Conservation (phyloP, 345 rosid species). For the Eucalyptus globulus region DNA sequence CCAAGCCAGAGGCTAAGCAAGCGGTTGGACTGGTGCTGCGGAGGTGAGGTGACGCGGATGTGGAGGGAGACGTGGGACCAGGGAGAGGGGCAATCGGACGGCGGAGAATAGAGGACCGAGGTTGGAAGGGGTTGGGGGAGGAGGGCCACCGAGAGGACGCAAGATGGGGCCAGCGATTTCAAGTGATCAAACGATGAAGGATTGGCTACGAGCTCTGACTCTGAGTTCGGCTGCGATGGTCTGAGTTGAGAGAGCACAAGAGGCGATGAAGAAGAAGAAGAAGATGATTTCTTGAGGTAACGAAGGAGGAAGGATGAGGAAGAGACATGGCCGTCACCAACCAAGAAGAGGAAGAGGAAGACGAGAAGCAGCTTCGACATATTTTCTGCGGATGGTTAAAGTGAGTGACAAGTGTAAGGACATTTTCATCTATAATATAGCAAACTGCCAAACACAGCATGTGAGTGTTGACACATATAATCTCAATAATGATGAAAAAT, state of each 20-base stretch:
- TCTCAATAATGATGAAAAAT: neutral
- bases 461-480: neutral
- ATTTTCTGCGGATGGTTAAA: neutral
- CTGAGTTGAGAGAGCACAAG: neutral
- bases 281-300: neutral
- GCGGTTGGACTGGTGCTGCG: neutral
- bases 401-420: neutral
- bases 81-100: neutral
- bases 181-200: neutral
- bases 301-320: neutral
- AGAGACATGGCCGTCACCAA: neutral
- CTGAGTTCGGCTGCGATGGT: neutral
- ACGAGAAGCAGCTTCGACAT: neutral
- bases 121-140: neutral
- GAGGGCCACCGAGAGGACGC: neutral
- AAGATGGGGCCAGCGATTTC: neutral
- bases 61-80: neutral
- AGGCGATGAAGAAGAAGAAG: neutral
- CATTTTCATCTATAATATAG: neutral
- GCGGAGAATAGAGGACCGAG: neutral
- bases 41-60: neutral
- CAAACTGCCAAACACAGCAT: neutral
- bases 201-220: neutral
- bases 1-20: conserved; percentile 6
- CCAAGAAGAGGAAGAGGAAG: neutral